phyloP scores from a whole-genome alignment of 2,329 filamentous ascomycete species.

The Beauveria sp. region DNA sequence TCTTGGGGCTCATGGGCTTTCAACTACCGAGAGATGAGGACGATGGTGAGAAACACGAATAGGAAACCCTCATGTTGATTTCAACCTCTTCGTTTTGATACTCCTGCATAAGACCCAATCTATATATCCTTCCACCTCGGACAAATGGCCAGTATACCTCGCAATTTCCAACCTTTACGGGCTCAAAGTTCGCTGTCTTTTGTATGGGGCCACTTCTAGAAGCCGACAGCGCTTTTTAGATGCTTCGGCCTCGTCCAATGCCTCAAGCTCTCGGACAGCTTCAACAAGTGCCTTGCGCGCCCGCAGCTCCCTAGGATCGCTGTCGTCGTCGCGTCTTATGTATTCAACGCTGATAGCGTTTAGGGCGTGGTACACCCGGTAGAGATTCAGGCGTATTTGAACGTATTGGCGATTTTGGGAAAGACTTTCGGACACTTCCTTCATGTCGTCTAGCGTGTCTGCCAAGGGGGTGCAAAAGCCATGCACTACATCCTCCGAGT shows the following conservation, averaged over 20 bases:
- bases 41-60: conserved; percentile 31
- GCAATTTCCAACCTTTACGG: neutral
- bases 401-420: conserved; percentile 38
- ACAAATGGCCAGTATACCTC: neutral
- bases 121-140: neutral
- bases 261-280: conserved; percentile 38
- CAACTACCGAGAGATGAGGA: conserved; percentile 73
- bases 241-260: conserved; percentile 25
- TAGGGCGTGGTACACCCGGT: conserved; percentile 50
- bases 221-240: conserved; percentile 27
- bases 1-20: conserved; percentile 81
- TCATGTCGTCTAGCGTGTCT: conserved; percentile 9
- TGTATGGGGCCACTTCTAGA: conserved; percentile 36
- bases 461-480: conserved; percentile 33
- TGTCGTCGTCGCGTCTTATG: conserved; percentile 42
- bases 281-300: conserved; percentile 43
- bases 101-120: neutral
- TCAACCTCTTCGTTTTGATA: neutral
- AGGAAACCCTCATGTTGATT: neutral
- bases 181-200: conserved; percentile 27
- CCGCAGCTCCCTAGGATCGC: conserved; percentile 45
- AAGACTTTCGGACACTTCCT: conserved; percentile 16
- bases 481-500: conserved; percentile 36
- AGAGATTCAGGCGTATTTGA: conserved; percentile 43
- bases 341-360: conserved; percentile 46